Base-by-base conservation (phyloP, 2,329 filamentous ascomycete species). In the Trichophyton rubrum region DNA sequence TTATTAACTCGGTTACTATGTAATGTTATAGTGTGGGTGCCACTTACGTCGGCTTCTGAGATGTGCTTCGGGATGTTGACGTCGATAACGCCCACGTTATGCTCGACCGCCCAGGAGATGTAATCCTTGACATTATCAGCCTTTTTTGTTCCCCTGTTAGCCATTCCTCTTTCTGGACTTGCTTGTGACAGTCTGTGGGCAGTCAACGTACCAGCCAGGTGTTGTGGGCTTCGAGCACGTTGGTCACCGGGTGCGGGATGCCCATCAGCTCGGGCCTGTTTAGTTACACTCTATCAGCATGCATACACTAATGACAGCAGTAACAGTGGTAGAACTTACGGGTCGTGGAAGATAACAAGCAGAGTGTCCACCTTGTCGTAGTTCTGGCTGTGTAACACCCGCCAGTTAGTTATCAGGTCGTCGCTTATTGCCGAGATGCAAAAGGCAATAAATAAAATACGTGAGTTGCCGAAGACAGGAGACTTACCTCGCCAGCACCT, bases 271-370 rank as follows among this genome's bases (percentile, higher is more conserved):
- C 85, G 3, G 88, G 87, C n/a, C 86, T 87, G 62, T 57, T 53
- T 64, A 15, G 40, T 61, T n/a, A 47, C 60, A 65, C 62, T 67
- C 2, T 13, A 3, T 8, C 15, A 27, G 24, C 22, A 13, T 27
- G 43, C 27, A 30, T 30, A 7, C 27, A 6, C 27, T 30, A 30
- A 7, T 6, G 27, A 30, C 51, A 41, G 33, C 24, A n/a, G 20
- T 51, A 22, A 51, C 11, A 41, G 45, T 20, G 17, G 22, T 8
- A 13, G 20, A 35, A 79, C 86, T 79, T 74, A 90, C 80, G 92
- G 89, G 68, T 96, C 92, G 71, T 99, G 93, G 60, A 99, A 86
- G 56, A 97, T 87, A 9, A 99, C 77, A 11, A 99, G 71, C 2
- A 97, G 78, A 59, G 85, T 89, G 60, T 81, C 82, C 17, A 82